phyloP scores from a whole-genome alignment of 2,329 filamentous ascomycete species.

The Pseudocercospora crystallina region DNA sequence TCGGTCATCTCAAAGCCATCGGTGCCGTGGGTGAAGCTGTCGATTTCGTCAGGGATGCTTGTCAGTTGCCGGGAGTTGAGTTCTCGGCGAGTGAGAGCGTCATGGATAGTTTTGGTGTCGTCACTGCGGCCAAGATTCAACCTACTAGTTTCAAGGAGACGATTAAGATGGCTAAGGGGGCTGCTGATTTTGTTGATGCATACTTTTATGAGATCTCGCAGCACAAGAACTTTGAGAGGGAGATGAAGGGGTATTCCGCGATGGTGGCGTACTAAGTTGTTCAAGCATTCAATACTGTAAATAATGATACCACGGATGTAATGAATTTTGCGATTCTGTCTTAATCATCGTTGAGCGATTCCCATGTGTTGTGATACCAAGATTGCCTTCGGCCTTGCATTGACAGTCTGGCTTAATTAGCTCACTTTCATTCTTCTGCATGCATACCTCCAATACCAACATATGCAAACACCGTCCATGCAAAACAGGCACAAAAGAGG shows the following conservation, averaged over 20 bases:
- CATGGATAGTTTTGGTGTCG: constrained; percentile 72
- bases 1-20: constrained; percentile 78
- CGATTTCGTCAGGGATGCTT: constrained; percentile 56
- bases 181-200: constrained; percentile 67
- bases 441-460: no score
- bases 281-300: no score
- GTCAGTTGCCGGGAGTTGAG: constrained; percentile 47
- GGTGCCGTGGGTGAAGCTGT: constrained; percentile 73
- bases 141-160: constrained; percentile 62
- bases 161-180: constrained; percentile 64
- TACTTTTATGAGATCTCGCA: constrained; percentile 69
- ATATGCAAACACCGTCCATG: no score
- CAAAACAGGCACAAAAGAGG: no score
- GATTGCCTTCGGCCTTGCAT: no score
- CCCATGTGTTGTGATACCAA: no score
- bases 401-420: no score
- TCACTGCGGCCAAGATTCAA: constrained; percentile 59
- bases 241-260: constrained; percentile 66
- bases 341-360: no score
- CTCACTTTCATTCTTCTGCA: no score
- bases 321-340: no score
- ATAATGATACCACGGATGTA: not conserved
- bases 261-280: constrained; percentile 67
- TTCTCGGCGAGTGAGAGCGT: constrained; percentile 54
- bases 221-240: constrained; percentile 72